A percentile compares a stretch with the other conserved stretches of the same genome.
Evolutionary conservation across 257 asterid genomes (phyloP).

Genomic region (Galeopsis tetrahit): DNA sequence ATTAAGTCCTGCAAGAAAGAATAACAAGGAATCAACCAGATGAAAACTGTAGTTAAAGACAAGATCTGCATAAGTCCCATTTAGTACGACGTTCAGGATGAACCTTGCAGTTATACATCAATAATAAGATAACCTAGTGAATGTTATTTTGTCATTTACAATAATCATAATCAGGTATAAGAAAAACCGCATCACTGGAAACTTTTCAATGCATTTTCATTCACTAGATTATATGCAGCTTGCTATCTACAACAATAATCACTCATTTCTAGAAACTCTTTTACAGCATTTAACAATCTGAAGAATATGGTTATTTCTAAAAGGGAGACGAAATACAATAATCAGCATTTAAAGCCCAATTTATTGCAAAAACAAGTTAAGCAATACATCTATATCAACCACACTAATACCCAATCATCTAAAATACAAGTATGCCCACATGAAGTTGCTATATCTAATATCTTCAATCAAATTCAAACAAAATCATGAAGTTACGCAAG

Average conservation of each 20-base stretch:
- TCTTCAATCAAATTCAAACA: slow-evolving; percentile 5
- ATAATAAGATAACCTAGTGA: too few species aligned
- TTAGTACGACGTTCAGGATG: background rate
- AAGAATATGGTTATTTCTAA: slow-evolving; percentile 1
- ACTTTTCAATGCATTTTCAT: background rate
- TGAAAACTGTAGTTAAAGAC: slow-evolving; percentile 6
- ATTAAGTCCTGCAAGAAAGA: slow-evolving; percentile 69
- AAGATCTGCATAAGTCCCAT: background rate
- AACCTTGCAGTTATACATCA: background rate
- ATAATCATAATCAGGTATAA: background rate
- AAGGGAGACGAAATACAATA: background rate
- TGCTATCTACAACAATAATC: background rate
- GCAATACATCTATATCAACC: slow-evolving; percentile 28
- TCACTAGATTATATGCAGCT: background rate
- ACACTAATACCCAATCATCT: slow-evolving; percentile 1
- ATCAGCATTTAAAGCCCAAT: background rate
- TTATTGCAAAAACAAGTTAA: slow-evolving; percentile 21
- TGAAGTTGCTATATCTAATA: slow-evolving; percentile 6
- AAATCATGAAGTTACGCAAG: background rate
- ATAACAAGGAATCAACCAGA: slow-evolving; percentile 29
- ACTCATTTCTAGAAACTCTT: background rate
- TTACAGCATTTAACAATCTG: background rate
- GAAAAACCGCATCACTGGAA: background rate
- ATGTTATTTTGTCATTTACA: background rate
- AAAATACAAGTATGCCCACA: background rate